Evolutionary conservation across 805 yeast genomes (phyloP).

Genomic region (Saccharomycopsis olivae): DNA sequence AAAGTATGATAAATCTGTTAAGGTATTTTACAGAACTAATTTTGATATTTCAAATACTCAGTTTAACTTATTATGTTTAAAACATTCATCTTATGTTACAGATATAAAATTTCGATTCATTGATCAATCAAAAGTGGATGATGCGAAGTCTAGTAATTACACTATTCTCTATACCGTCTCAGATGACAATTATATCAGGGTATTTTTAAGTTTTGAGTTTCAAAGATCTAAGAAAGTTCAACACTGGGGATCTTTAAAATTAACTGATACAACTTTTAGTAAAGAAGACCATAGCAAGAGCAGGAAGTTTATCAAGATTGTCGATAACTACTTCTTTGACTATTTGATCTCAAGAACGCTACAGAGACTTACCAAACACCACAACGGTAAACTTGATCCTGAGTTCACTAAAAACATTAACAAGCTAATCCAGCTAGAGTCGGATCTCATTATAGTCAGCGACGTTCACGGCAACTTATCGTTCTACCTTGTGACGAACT

Average conservation of each 20-base stretch:
- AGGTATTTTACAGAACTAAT: conserved; percentile 67
- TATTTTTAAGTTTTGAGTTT: conserved; percentile 59
- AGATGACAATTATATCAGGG: conserved; percentile 45
- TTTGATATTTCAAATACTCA: conserved; percentile 52
- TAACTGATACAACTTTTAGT: conserved; percentile 18
- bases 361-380: conserved; percentile 4
- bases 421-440: conserved; percentile 23
- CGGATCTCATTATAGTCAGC: conserved; percentile 34
- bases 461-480: conserved; percentile 32
- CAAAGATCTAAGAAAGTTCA: conserved; percentile 47
- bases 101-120: conserved; percentile 25
- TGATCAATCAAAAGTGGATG: conserved; percentile 19
- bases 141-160: conserved; percentile 42
- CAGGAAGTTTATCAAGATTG: conserved; percentile 26
- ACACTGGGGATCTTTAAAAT: conserved; percentile 41
- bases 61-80: conserved; percentile 59
- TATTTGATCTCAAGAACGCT: conserved; percentile 20
- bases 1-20: conserved; percentile 52
- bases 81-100: conserved; percentile 52
- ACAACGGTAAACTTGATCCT: conserved; percentile 16
- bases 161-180: conserved; percentile 58
- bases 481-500: conserved; percentile 38
- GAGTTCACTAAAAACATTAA: conserved; percentile 19
- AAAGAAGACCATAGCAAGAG: conserved; percentile 15
- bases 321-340: conserved; percentile 31